A percentile compares a stretch with the other conserved stretches of the same genome.
phyloP scores from a whole-genome alignment of 148 eudicot genomes.

The Camellia lanceoleosa region DNA sequence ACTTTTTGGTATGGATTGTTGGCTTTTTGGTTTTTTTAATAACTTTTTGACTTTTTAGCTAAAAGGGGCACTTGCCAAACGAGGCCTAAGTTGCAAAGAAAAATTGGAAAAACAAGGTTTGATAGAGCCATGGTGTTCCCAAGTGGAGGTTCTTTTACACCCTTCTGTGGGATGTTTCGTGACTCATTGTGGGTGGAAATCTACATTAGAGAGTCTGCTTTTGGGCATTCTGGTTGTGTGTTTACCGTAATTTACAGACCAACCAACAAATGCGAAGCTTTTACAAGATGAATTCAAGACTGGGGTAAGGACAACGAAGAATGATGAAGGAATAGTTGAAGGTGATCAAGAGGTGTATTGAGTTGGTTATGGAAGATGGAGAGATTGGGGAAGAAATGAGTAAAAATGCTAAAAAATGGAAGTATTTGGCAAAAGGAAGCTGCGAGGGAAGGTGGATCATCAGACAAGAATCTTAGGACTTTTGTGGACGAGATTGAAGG shows the following conservation, averaged over 20 bases:
- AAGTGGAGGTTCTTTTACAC: slow-evolving; percentile 37
- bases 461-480: background rate
- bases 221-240: background rate
- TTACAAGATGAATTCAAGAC: background rate
- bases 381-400: slow-evolving; percentile 7
- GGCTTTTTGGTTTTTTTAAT: no score
- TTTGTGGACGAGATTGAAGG: background rate
- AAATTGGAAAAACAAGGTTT: no score
- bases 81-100: no score
- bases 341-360: slow-evolving; percentile 2
- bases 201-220: background rate
- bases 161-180: slow-evolving; percentile 41
- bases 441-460: slow-evolving; percentile 3
- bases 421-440: background rate
- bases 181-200: slow-evolving; percentile 30
- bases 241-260: background rate
- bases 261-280: background rate
- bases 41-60: no score
- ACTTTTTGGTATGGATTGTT: no score
- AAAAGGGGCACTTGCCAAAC: no score
- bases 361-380: slow-evolving; percentile 7
- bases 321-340: background rate
- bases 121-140: no score
- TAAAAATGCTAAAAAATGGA: slow-evolving; percentile 5
- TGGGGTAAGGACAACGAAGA: background rate